Conservation (phyloP, 768 basidiomycete genomes). For the Podaxis pistillaris region DNA sequence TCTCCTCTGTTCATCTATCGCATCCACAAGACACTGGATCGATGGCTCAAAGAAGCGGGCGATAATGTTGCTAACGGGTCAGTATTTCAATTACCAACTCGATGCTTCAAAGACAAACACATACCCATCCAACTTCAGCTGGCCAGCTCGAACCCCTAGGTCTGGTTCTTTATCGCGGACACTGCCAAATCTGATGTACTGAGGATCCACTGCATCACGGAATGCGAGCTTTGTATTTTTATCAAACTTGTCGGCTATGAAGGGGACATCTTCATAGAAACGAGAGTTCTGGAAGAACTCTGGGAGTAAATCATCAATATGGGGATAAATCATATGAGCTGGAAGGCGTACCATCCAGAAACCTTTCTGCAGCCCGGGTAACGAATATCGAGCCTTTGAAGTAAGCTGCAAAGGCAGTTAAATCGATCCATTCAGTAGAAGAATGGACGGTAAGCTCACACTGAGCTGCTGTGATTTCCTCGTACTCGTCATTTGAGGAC, state of each 20-base stretch:
- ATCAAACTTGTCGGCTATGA: conserved; percentile 46
- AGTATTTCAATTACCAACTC: conserved; percentile 1
- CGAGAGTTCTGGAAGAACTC: conserved; percentile 36
- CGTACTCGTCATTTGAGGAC: conserved; percentile 20
- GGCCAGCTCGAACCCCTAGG: conserved; percentile 43
- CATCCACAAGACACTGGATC: conserved; percentile 22
- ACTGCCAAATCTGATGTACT: conserved; percentile 48
- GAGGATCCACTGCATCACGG: conserved; percentile 34
- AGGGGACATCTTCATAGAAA: conserved; percentile 38
- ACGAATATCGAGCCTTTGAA: conserved; percentile 46
- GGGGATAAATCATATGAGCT: background rate
- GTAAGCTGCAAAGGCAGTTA: conserved; percentile 28
- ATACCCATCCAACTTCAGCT: conserved; percentile 41
- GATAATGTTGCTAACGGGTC: conserved; percentile 20
- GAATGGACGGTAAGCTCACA: conserved; percentile 24
- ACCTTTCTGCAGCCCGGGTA: conserved; percentile 32
- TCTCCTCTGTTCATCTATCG: conserved; percentile 20
- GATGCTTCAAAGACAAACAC: background rate
- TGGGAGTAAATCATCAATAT: conserved; percentile 16
- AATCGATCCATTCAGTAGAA: background rate
- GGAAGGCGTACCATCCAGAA: conserved; percentile 30
- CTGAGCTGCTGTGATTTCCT: conserved; percentile 42
- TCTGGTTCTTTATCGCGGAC: conserved; percentile 36
- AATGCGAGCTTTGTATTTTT: conserved; percentile 47
- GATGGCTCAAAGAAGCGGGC: conserved; percentile 28